phyloP scores from a whole-genome alignment of 768 basidiomycete genomes.

The Agaricus blazei region DNA sequence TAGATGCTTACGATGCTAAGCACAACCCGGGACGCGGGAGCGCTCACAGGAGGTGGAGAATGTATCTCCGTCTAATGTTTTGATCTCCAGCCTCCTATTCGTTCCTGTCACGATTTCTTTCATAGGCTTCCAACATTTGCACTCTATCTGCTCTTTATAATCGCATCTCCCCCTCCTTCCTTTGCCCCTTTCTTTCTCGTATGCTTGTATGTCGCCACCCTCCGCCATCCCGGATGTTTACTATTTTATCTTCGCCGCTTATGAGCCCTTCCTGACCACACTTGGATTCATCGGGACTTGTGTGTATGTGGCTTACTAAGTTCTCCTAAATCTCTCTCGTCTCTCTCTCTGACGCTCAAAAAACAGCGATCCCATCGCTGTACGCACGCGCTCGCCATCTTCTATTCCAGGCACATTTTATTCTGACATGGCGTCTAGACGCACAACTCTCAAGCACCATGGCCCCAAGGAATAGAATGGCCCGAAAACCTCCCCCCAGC shows the following conservation, averaged over 20 bases:
- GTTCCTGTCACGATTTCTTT: constrained; percentile 11
- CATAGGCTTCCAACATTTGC: not conserved
- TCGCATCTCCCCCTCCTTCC: not conserved
- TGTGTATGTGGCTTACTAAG: constrained; percentile 24
- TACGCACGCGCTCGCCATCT: constrained; percentile 22
- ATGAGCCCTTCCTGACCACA: constrained; percentile 65
- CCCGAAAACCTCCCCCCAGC: constrained; percentile 51
- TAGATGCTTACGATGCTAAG: not conserved
- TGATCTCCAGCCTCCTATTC: not conserved
- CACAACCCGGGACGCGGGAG: no score
- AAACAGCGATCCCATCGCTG: constrained; percentile 55
- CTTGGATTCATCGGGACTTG: constrained; percentile 64
- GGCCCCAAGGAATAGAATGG: constrained; percentile 46
- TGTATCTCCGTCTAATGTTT: not conserved
- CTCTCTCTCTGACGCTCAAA: constrained; percentile 4
- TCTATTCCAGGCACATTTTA: not conserved
- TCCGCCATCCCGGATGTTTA: constrained; percentile 73
- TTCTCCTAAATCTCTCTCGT: not conserved
- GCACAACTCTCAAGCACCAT: constrained; percentile 73
- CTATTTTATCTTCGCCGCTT: constrained; percentile 67
- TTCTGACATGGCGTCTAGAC: constrained; percentile 35
- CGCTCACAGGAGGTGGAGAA: not conserved
- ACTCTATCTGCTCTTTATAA: constrained; percentile 1
- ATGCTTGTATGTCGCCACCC: constrained; percentile 28
- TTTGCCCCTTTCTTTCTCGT: constrained; percentile 10